These are phyloP conservation scores for Vigna trinervia DNA, from an alignment of 306 rosid genomes.

Conservation along the genomic window DNA sequence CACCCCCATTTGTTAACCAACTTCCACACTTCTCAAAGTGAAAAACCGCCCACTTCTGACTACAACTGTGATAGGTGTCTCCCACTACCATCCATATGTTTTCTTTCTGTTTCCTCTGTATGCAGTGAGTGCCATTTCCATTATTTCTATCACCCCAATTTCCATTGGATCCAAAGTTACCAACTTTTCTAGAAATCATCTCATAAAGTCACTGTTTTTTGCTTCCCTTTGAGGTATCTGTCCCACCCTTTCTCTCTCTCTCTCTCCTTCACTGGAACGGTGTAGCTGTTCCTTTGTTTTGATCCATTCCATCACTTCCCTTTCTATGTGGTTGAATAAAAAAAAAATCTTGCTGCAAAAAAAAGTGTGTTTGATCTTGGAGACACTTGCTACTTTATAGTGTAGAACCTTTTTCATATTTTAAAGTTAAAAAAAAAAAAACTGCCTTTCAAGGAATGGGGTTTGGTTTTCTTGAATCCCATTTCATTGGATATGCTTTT, in stretches of 20 bases:
- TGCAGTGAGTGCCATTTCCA: background rate
- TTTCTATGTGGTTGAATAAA: slow-evolving; percentile 9
- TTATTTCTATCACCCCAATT: background rate
- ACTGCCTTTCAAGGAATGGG: slow-evolving; percentile 32
- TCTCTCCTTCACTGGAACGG: slow-evolving; percentile 14
- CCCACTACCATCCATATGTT: slow-evolving; percentile 36
- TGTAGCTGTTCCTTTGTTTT: slow-evolving; percentile 27
- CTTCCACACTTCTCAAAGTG: slow-evolving; percentile 8
- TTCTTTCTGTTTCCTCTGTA: background rate
- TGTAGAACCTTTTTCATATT: slow-evolving; percentile 33
- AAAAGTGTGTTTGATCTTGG: slow-evolving; percentile 37
- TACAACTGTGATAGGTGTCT: slow-evolving; percentile 33
- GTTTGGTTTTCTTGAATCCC: slow-evolving; percentile 37
- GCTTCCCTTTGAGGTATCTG: slow-evolving; percentile 31
- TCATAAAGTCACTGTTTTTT: slow-evolving; percentile 41
- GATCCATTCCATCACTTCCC: slow-evolving; percentile 28
- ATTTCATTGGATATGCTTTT: slow-evolving; percentile 55
- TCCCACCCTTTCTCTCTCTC: background rate
- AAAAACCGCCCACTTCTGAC: slow-evolving; percentile 34
- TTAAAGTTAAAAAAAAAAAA: background rate
- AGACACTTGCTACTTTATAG: slow-evolving; percentile 10
- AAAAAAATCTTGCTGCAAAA: background rate
- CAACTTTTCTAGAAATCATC: slow-evolving; percentile 4
- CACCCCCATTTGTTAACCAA: slow-evolving; percentile 4
- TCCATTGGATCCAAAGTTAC: slow-evolving; percentile 32